A percentile compares a stretch with the other conserved stretches of the same genome.
Evolutionary conservation across 2,329 filamentous ascomycete genomes (phyloP).

Genomic region (Exutisphaerella laricina): DNA sequence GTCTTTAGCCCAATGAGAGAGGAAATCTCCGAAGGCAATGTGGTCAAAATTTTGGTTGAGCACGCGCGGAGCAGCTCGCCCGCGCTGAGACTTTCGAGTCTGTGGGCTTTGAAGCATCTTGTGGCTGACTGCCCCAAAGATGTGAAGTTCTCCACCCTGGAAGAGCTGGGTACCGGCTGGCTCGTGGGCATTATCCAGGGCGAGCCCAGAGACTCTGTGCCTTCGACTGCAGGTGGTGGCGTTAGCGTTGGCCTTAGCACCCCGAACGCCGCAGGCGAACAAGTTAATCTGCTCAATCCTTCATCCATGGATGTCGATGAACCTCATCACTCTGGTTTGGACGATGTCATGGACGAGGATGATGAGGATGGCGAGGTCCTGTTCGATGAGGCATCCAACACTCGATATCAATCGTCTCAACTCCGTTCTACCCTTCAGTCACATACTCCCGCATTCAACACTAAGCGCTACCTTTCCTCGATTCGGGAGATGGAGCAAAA

Average conservation of each 20-base stretch:
- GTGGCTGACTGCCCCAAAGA: constrained; percentile 66
- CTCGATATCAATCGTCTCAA: constrained; percentile 33
- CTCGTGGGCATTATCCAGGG: constrained; percentile 70
- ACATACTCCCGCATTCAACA: constrained; percentile 23
- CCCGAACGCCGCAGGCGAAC: constrained; percentile 55
- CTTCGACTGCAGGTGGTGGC: constrained; percentile 45
- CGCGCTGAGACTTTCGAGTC: constrained; percentile 72
- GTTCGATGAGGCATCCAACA: constrained; percentile 36
- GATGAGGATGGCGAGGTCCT: constrained; percentile 43
- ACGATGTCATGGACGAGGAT: constrained; percentile 28
- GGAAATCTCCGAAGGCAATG: constrained; percentile 66
- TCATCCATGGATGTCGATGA: constrained; percentile 32
- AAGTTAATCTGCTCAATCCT: constrained; percentile 56
- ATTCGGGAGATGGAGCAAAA: constrained; percentile 53
- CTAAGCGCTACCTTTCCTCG: constrained; percentile 26
- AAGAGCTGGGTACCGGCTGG: constrained; percentile 73
- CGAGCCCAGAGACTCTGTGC: constrained; percentile 39
- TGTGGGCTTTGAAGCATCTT: constrained; percentile 93
- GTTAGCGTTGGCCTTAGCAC: constrained; percentile 35
- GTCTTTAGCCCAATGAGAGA: constrained; percentile 90
- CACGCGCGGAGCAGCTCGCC: constrained; percentile 77
- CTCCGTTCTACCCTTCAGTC: constrained; percentile 32
- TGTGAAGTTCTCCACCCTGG: constrained; percentile 70
- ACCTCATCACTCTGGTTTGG: constrained; percentile 19
- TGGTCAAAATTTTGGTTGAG: constrained; percentile 71